Evolutionary conservation across 495 filamentous ascomycete genomes (phyloP), one percentile per base, ranked within the genome.

Genomic region (Daldinia grandis): DNA sequence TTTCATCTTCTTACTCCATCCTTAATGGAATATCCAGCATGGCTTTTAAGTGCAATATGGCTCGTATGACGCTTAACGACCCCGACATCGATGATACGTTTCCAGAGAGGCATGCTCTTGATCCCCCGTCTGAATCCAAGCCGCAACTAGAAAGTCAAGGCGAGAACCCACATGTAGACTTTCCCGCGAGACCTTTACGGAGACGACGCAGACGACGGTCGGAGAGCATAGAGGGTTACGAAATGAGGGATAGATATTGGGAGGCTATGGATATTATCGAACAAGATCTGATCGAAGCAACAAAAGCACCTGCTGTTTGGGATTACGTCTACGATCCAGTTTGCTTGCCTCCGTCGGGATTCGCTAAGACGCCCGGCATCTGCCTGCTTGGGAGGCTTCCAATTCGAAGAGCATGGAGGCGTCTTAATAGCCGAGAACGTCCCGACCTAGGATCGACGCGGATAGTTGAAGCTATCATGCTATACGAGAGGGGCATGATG

Each of bases 171-270:
- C 21, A 6, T 19, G 28, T 4, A 5, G 44, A 56, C 0, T 10
- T 24, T 3, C 9, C 30, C 7, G 5, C 49, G 0, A 35, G 5
- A 21, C 47, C 12, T 21, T 27, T 53, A 15, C 64, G 56, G 5
- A 61, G 57, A 21, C 64, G 64, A 19, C 65, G 56, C 2, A 73
- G 65, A 28, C 65, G 64, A 21, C 61, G 64, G 25, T 73, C 70
- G 0, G 70, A 73, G 35, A 73, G 70, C 44, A 49, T 58, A 12
- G 65, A 73, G 9, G 70, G 70, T 1, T 73, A 73, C 35, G 70
- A 73, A 42, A 73, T 73, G 70, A 68, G 70, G 21, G 61, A 73
- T 19, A 61, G 70, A 5, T 73, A 73, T 35, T 73, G 64, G 70
- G 70, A 73, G 25, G 70, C 70, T 10, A 68, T 68, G 56, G 61